phyloP scores from a whole-genome alignment of 176 grass and related monocot species.

The Aegilops sharonensis region DNA sequence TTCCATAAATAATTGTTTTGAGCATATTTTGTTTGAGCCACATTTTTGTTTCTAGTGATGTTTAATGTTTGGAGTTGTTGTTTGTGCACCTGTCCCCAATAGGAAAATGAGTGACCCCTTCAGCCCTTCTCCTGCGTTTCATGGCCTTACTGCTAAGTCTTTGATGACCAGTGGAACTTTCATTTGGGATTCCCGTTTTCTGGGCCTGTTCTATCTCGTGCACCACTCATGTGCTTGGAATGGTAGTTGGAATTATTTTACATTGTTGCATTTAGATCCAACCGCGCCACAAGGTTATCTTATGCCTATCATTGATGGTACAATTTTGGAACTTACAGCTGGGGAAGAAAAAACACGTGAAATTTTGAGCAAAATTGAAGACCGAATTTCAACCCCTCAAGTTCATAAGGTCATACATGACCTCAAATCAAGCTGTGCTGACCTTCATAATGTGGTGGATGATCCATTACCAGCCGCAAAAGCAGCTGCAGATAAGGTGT shows the following conservation, averaged over 20 bases:
- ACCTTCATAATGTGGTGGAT: conserved; percentile 41
- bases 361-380: conserved; percentile 18
- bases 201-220: background rate
- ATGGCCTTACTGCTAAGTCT: background rate
- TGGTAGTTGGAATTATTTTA: background rate
- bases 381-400: conserved; percentile 35
- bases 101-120: background rate
- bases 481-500: conserved; percentile 42
- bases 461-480: conserved; percentile 63
- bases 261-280: background rate
- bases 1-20: background rate
- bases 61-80: background rate
- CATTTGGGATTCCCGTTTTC: background rate
- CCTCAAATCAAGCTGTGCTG: conserved; percentile 48
- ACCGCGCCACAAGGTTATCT: background rate
- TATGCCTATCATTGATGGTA: background rate
- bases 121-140: background rate
- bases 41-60: conserved; percentile 1
- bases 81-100: background rate
- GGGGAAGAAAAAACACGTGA: conserved; percentile 23
- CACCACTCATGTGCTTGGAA: background rate
- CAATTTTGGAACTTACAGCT: conserved; percentile 32
- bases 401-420: conserved; percentile 35
- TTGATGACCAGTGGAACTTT: background rate
- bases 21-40: background rate